Conservation (phyloP, 176 grass and related monocot genomes). For the Aegilops bicornis region DNA sequence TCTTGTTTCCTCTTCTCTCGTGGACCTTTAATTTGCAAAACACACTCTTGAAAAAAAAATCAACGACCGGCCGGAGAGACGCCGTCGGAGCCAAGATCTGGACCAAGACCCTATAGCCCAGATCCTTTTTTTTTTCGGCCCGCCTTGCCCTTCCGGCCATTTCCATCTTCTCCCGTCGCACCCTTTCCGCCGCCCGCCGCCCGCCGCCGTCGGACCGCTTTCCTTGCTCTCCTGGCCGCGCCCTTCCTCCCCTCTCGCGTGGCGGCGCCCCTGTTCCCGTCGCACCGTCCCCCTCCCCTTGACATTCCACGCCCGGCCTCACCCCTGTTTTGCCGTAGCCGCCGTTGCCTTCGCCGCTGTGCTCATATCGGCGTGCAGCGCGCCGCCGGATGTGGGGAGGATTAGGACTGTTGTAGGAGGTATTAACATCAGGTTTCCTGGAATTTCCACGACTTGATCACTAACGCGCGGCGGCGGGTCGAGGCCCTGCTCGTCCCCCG, state of each 20-base stretch:
- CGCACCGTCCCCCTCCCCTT: not conserved
- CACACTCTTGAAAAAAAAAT: too few species aligned
- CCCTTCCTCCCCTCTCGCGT: not conserved
- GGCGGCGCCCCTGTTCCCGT: not conserved
- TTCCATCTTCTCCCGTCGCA: too few species aligned
- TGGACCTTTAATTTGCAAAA: too few species aligned
- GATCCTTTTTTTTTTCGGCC: too few species aligned
- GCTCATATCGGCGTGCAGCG: constrained; percentile 2
- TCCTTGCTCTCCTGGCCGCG: not conserved
- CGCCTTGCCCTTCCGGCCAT: too few species aligned
- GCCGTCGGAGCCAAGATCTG: too few species aligned
- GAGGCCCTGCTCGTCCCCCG: constrained; percentile 8
- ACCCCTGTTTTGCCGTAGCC: not conserved
- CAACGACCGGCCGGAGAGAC: too few species aligned
- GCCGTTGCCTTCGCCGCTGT: not conserved
- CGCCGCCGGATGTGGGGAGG: not conserved
- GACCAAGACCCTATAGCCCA: too few species aligned
- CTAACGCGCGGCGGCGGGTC: not conserved
- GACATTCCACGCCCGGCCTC: not conserved
- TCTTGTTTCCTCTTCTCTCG: too few species aligned
- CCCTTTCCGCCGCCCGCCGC: too few species aligned
- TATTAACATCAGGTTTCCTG: not conserved
- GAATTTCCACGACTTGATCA: not conserved
- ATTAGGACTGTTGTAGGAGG: not conserved
- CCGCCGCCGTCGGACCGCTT: not conserved